A percentile compares a stretch with the other conserved stretches of the same genome.
Evolutionary conservation across 768 basidiomycete species (phyloP).

Genomic region (Podaxis sp.): DNA sequence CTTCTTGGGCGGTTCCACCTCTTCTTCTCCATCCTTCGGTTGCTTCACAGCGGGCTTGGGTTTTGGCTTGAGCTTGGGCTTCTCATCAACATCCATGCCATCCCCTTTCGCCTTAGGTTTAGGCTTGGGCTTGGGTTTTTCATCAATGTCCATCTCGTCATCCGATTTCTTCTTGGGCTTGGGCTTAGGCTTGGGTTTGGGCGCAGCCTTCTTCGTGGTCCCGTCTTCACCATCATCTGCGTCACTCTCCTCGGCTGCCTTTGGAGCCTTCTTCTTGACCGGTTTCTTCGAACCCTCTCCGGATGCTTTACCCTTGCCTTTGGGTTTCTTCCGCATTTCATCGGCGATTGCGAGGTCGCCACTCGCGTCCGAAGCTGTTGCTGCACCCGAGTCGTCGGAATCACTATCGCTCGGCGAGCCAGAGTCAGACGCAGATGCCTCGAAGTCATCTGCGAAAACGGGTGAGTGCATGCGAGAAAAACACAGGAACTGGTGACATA

Average conservation of each 20-base stretch:
- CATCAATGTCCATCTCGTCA: slow-evolving; percentile 42
- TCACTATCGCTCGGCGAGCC: slow-evolving; percentile 85
- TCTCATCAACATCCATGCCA: slow-evolving; percentile 47
- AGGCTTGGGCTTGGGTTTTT: slow-evolving; percentile 32
- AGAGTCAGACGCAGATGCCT: slow-evolving; percentile 75
- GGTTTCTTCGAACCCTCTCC: slow-evolving; percentile 25
- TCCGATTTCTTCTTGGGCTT: slow-evolving; percentile 44
- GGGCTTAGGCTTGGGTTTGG: slow-evolving; percentile 38
- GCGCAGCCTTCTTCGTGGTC: slow-evolving; percentile 38
- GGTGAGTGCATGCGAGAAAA: neutral
- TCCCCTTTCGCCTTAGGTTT: slow-evolving; percentile 40
- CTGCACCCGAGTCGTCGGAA: slow-evolving; percentile 62
- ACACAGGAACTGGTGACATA: slow-evolving; percentile 18
- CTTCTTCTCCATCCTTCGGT: slow-evolving; percentile 32
- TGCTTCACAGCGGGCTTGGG: slow-evolving; percentile 13
- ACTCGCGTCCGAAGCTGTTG: slow-evolving; percentile 81
- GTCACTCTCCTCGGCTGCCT: slow-evolving; percentile 26
- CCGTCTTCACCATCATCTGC: slow-evolving; percentile 36
- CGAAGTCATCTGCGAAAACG: slow-evolving; percentile 73
- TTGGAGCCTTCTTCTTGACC: slow-evolving; percentile 23
- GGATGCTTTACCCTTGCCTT: slow-evolving; percentile 38
- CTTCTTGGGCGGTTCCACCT: slow-evolving; percentile 65
- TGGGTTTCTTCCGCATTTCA: slow-evolving; percentile 38
- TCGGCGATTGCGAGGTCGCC: slow-evolving; percentile 66
- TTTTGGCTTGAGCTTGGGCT: slow-evolving; percentile 40